phyloP scores from a whole-genome alignment of 139 green algal genomes.

The Pleodorina starrii region DNA sequence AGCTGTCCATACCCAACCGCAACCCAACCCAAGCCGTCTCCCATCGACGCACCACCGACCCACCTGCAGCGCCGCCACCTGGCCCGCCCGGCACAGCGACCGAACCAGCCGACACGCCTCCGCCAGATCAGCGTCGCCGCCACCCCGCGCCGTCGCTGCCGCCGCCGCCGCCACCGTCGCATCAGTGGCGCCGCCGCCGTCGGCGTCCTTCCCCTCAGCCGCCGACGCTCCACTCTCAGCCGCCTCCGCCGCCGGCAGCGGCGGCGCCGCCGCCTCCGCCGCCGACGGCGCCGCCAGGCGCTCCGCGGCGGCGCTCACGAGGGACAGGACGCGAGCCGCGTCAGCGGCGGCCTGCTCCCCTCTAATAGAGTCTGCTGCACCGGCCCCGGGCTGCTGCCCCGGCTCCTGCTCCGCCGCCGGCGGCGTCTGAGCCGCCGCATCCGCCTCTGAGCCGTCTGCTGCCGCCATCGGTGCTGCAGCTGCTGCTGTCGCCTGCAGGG shows the following conservation, averaged over 20 bases:
- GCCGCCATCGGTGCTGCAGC: no score
- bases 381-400: background rate
- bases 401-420: background rate
- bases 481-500: no score
- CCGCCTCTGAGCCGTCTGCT: no score
- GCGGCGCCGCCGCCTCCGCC: background rate
- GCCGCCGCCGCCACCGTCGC: background rate
- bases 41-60: no score
- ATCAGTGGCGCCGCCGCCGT: background rate
- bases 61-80: constrained; percentile 14
- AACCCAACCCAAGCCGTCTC: no score
- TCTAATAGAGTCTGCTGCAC: background rate
- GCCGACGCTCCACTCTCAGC: background rate
- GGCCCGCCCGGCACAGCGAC: background rate
- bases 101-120: background rate
- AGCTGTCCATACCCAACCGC: no score
- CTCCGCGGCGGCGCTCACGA: background rate
- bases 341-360: background rate
- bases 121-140: background rate
- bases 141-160: background rate
- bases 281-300: background rate
- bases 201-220: background rate
- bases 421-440: no score
- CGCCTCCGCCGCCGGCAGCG: background rate
- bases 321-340: background rate